phyloP scores from a whole-genome alignment of 2,329 filamentous ascomycete genomes.

The Tolypocladium ophioglossoides region DNA sequence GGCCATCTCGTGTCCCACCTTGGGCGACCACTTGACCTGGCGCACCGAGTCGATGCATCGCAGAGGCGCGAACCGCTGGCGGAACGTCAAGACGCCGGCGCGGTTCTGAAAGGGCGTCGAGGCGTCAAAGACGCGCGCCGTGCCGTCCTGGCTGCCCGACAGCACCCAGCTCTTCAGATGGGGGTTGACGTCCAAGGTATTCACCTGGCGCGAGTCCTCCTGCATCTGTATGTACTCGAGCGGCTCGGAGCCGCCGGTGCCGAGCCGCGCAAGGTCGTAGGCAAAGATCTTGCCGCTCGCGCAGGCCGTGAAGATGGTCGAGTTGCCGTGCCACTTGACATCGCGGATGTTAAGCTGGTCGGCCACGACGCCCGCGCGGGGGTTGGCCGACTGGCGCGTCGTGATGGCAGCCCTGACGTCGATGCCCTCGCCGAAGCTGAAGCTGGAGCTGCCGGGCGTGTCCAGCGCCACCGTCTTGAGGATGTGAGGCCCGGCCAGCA shows the following conservation, averaged over 20 bases:
- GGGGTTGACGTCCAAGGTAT: conserved; percentile 52
- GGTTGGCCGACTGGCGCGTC: conserved; percentile 31
- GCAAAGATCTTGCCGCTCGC: conserved; percentile 54
- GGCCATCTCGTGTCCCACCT: conserved; percentile 50
- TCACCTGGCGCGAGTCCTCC: conserved; percentile 54
- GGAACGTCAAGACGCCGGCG: conserved; percentile 38
- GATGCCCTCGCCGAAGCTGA: conserved; percentile 42
- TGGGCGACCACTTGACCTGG: conserved; percentile 56
- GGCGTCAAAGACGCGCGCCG: conserved; percentile 51
- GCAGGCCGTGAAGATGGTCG: conserved; percentile 51
- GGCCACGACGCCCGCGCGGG: conserved; percentile 27
- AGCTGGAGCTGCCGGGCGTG: conserved; percentile 23
- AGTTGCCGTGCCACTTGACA: conserved; percentile 46
- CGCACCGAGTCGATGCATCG: conserved; percentile 36
- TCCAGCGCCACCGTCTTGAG: conserved; percentile 51
- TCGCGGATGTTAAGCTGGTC: conserved; percentile 56
- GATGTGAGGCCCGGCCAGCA: conserved; percentile 48
- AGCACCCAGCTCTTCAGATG: conserved; percentile 46
- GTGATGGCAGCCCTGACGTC: conserved; percentile 48
- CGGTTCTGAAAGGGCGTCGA: conserved; percentile 36
- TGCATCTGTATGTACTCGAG: conserved; percentile 47
- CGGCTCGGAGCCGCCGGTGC: conserved; percentile 30
- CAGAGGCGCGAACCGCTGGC: conserved; percentile 30
- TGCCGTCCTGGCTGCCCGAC: conserved; percentile 54
- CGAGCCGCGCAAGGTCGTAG: conserved; percentile 46